Conservation (phyloP, 1,139 yeast species). For the Debaryomyces psychrophilus region DNA sequence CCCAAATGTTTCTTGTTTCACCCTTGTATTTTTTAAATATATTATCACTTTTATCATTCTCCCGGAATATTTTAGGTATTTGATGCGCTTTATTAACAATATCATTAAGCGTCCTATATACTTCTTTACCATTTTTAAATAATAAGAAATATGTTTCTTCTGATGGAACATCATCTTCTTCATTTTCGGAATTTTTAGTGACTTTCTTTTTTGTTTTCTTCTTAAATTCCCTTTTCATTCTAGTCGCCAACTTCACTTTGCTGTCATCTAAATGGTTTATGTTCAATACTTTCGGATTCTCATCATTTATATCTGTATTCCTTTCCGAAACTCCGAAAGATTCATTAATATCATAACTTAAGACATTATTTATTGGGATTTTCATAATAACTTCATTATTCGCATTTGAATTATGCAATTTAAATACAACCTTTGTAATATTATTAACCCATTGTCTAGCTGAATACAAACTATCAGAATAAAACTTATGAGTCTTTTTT, state of each 20-base stretch:
- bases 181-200: conserved; percentile 41
- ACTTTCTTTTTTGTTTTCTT: conserved; percentile 17
- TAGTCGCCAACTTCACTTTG: conserved; percentile 3
- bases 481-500: conserved; percentile 62
- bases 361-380: conserved; percentile 71
- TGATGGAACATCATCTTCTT: conserved; percentile 59
- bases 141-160: conserved; percentile 52
- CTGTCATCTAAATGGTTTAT: conserved; percentile 25
- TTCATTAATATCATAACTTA: conserved; percentile 53
- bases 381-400: conserved; percentile 76
- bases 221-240: conserved; percentile 12
- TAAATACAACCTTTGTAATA: conserved; percentile 74
- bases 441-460: conserved; percentile 83
- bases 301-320: conserved; percentile 15
- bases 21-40: not conserved
- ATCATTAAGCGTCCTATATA: conserved; percentile 27
- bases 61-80: not conserved
- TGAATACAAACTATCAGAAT: conserved; percentile 69
- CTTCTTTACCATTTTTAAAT: conserved; percentile 43
- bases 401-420: conserved; percentile 60
- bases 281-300: conserved; percentile 27
- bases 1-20: not conserved
- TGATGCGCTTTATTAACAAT: conserved; percentile 21
- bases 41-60: too few relatives aligned
- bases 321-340: conserved; percentile 18